Evolutionary conservation across 2,329 filamentous ascomycete species (phyloP).

Genomic region (Diplodia sapinea): DNA sequence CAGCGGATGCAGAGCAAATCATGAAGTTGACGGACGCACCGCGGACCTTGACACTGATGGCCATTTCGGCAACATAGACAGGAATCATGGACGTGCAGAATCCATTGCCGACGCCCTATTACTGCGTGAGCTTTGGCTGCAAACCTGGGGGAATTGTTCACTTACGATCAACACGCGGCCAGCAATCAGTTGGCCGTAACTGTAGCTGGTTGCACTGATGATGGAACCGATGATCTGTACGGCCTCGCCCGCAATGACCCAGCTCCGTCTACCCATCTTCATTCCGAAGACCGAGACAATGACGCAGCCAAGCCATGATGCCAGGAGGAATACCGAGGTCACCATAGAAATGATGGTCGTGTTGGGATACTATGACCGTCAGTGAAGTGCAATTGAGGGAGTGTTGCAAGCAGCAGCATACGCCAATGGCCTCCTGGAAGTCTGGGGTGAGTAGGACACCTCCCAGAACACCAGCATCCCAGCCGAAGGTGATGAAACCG

Average conservation of each 20-base stretch:
- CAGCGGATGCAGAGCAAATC: constrained; percentile 39
- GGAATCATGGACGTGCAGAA: constrained; percentile 41
- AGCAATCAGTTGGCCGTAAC: constrained; percentile 42
- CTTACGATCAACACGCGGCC: constrained; percentile 39
- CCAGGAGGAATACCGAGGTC: constrained; percentile 37
- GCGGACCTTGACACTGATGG: constrained; percentile 38
- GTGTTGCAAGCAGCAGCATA: constrained; percentile 20
- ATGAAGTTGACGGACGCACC: constrained; percentile 42
- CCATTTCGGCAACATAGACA: constrained; percentile 43
- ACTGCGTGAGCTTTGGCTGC: not conserved
- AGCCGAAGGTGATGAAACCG: constrained; percentile 46
- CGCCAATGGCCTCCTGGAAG: constrained; percentile 43
- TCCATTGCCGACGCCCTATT: constrained; percentile 44
- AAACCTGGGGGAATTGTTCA: not conserved
- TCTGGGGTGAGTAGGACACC: constrained; percentile 41
- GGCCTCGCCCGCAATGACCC: constrained; percentile 38
- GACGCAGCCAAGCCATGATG: constrained; percentile 42
- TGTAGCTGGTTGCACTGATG: constrained; percentile 39
- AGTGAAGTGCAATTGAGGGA: not conserved
- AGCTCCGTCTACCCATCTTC: constrained; percentile 38
- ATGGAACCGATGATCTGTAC: constrained; percentile 43
- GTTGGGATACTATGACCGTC: constrained; percentile 35
- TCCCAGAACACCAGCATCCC: constrained; percentile 46
- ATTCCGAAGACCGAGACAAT: constrained; percentile 38
- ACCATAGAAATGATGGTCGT: constrained; percentile 42